Evolutionary conservation across 768 basidiomycete genomes (phyloP), one percentile per base, ranked within the genome.

Genomic region (Lactifluus piperatus): DNA sequence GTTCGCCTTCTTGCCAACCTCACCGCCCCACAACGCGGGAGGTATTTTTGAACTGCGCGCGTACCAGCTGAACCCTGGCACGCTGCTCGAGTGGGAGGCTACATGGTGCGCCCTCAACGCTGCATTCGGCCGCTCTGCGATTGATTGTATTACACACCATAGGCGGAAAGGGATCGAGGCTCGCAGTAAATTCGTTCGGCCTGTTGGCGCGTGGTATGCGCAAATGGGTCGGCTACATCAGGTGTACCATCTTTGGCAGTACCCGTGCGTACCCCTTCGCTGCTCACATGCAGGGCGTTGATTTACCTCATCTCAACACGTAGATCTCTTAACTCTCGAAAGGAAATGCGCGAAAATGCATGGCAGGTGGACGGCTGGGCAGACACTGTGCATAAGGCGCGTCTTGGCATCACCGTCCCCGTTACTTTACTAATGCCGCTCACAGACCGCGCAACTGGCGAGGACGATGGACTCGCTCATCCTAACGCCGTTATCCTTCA

Each of bases 191-290:
- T 88, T 88, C 68, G 86, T 95, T 55, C 81, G 82, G 57, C 94
- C 90, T 45, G 81, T 91, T 13, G 92, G 90, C 29, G 88, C 89
- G n/a, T 93, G 91, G 90, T 94, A 91, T 73, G 88, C 88, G 56
- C 91, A 92, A 71, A 77, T 91, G 48, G 91, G 91, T 52, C 80
- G 86, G 49, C 76, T 91, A 54, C 87, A 91, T 68, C 81, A 91
- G 64, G 95, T 97, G 8, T 90, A 97, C 70, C 95, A 97, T 73
- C 81, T 97, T 74, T 98, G 95, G 95, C 94, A 97, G 73, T 95
- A 95, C 70, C 85, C 85, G 91, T 92, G 67, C 69, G 69, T 59
- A n/a, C 16, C 20, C 22, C 34, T 11, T 27, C 34, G 47, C 29
- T 34, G 6, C 9, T 34, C 10, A 26, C 11, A 30, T 37, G 18